Percentiles rank a stretch among this genome's conserved stretches.
phyloP scores from a whole-genome alignment of 306 rosid species.

The Dryas alaskensis region DNA sequence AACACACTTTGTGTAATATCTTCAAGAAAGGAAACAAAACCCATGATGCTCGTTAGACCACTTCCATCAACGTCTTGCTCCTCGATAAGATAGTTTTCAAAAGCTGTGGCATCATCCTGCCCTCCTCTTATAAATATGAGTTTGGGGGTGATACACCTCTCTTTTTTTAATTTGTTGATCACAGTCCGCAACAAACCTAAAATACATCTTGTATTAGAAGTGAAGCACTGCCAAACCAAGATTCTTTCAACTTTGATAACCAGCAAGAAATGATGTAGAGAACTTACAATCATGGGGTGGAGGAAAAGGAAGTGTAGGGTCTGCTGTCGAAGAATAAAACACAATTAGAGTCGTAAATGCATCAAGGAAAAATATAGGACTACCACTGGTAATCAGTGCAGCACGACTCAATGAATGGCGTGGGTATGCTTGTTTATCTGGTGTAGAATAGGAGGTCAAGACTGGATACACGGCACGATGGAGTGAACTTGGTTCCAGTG shows the following conservation, averaged over 20 bases:
- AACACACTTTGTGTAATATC: slow-evolving; percentile 65
- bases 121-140: slow-evolving; percentile 85
- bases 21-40: slow-evolving; percentile 78
- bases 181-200: slow-evolving; percentile 78
- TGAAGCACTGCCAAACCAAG: slow-evolving; percentile 19
- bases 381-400: slow-evolving; percentile 88
- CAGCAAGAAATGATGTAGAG: slow-evolving; percentile 11
- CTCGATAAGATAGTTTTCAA: slow-evolving; percentile 89
- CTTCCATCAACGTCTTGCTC: slow-evolving; percentile 95
- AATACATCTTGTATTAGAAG: slow-evolving; percentile 17
- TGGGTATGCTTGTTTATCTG: slow-evolving; percentile 88
- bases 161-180: slow-evolving; percentile 77
- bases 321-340: slow-evolving; percentile 89
- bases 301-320: slow-evolving; percentile 78
- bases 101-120: slow-evolving; percentile 79
- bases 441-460: slow-evolving; percentile 76
- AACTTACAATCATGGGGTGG: slow-evolving; percentile 95
- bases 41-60: slow-evolving; percentile 77
- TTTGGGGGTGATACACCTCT: slow-evolving; percentile 90
- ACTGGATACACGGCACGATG: slow-evolving; percentile 88
- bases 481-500: slow-evolving; percentile 85
- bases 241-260: slow-evolving; percentile 12
- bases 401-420: slow-evolving; percentile 92
- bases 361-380: slow-evolving; percentile 97
- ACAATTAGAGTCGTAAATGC: slow-evolving; percentile 87